Conservation (phyloP, 192 early-diverging fungal species). For the Coemansia sp. region DNA sequence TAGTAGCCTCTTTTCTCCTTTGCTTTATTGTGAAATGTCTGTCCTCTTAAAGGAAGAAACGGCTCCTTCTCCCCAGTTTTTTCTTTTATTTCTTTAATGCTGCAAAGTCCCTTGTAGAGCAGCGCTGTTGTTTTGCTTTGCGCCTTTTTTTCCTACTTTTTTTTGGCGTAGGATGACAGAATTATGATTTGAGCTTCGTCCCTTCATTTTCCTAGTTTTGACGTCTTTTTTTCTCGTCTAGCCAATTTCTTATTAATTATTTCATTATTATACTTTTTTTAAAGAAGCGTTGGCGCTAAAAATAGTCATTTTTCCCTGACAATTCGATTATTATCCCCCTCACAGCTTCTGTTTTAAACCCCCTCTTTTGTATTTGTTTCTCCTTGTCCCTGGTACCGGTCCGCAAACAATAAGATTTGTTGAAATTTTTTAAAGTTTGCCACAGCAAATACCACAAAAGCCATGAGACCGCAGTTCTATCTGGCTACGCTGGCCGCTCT, state of each 20-base stretch:
- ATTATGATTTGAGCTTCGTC: not conserved
- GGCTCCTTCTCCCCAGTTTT: not conserved
- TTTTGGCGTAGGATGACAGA: not conserved
- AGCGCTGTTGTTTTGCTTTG: not conserved
- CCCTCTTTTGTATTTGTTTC: not conserved
- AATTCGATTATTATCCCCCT: not conserved
- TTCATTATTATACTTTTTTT: conserved; percentile 3
- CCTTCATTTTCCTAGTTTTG: not conserved
- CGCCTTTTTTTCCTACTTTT: not conserved
- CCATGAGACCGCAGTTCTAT: conserved; percentile 5
- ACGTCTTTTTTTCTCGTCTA: not conserved
- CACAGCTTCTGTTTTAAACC: not conserved
- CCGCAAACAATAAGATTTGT: not conserved
- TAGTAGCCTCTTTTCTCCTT: not conserved
- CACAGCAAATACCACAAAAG: not conserved
- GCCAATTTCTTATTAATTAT: not conserved
- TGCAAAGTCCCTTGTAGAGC: not conserved
- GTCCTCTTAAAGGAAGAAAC: not conserved
- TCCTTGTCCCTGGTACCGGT: not conserved
- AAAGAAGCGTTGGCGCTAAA: not conserved
- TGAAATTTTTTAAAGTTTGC: not conserved
- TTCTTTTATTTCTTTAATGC: not conserved
- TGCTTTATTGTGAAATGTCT: not conserved
- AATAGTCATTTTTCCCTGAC: not conserved
- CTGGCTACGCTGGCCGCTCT: conserved; percentile 1